Percentiles rank a stretch among this genome's conserved stretches.
Evolutionary conservation across 164 flowering plant species (phyloP).

Genomic region (Euptelea pleiosperma): DNA sequence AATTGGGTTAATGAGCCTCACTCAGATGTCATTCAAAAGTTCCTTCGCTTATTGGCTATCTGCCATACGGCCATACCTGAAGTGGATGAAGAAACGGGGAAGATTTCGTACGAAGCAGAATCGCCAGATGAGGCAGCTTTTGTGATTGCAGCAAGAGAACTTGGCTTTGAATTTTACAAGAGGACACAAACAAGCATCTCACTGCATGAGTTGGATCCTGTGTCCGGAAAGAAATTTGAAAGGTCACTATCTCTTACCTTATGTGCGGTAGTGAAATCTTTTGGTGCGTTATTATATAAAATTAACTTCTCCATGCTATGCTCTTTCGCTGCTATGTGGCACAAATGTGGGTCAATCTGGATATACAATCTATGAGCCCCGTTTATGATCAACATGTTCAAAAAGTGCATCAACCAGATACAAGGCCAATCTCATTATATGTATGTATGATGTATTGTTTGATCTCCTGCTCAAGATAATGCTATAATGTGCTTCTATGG

Average conservation of each 20-base stretch:
- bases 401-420: too few relatives aligned
- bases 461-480: too few relatives aligned
- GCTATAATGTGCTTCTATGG: background rate
- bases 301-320: too few relatives aligned
- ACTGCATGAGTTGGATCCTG: constrained; percentile 56
- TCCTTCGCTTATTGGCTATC: constrained; percentile 67
- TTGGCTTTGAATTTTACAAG: constrained; percentile 78
- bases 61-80: constrained; percentile 98
- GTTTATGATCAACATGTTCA: too few relatives aligned
- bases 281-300: background rate
- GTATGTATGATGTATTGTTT: too few relatives aligned
- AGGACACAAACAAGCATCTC: constrained; percentile 78
- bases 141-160: constrained; percentile 90
- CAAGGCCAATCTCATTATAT: background rate
- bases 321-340: too few relatives aligned
- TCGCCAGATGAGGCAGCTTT: constrained; percentile 99
- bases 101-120: constrained; percentile 84
- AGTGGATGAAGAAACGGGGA: constrained; percentile 56
- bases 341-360: too few relatives aligned
- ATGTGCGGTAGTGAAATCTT: background rate
- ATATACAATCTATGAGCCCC: too few relatives aligned
- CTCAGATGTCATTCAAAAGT: constrained; percentile 59
- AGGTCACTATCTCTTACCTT: constrained; percentile 60
- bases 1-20: constrained; percentile 72
- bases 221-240: constrained; percentile 52